A percentile compares a stretch with the other conserved stretches of the same genome.
Evolutionary conservation across 768 basidiomycete genomes (phyloP).

Genomic region (Leccinum imitatum): DNA sequence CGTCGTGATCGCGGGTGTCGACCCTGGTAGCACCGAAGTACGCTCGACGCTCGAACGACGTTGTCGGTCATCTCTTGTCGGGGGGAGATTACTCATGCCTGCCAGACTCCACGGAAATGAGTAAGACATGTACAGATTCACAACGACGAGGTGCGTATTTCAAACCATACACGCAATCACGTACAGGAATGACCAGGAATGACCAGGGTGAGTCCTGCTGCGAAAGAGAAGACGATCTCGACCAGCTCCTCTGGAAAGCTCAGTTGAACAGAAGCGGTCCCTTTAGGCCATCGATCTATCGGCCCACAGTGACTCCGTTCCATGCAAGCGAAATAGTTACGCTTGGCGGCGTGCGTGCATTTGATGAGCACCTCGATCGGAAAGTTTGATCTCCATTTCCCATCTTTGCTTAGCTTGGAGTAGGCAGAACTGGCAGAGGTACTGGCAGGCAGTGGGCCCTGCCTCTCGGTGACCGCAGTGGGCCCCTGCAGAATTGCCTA

Average conservation of each 20-base stretch:
- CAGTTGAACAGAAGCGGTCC: conserved; percentile 9
- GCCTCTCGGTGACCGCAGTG: conserved; percentile 8
- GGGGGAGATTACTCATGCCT: neutral
- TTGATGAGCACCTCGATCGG: conserved; percentile 11
- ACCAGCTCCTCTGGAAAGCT: conserved; percentile 3
- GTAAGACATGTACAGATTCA: neutral
- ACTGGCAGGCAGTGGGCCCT: neutral
- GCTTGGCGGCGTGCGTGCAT: conserved; percentile 14
- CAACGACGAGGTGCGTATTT: neutral
- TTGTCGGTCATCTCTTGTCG: neutral
- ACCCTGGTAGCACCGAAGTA: neutral
- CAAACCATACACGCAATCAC: neutral
- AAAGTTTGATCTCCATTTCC: conserved; percentile 13
- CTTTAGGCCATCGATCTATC: conserved; percentile 10
- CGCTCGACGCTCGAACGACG: no score
- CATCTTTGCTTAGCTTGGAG: conserved; percentile 20
- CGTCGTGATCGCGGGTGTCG: neutral
- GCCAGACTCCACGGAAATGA: neutral
- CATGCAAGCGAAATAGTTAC: conserved; percentile 24
- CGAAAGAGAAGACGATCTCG: conserved; percentile 18
- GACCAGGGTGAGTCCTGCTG: neutral
- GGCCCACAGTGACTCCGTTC: conserved; percentile 3
- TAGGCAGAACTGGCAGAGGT: conserved; percentile 10
- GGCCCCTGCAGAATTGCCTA: conserved; percentile 21
- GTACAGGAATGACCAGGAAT: neutral